Conservation (phyloP, 1,139 yeast genomes). For the Nakaseomyces uthaithaninus region DNA sequence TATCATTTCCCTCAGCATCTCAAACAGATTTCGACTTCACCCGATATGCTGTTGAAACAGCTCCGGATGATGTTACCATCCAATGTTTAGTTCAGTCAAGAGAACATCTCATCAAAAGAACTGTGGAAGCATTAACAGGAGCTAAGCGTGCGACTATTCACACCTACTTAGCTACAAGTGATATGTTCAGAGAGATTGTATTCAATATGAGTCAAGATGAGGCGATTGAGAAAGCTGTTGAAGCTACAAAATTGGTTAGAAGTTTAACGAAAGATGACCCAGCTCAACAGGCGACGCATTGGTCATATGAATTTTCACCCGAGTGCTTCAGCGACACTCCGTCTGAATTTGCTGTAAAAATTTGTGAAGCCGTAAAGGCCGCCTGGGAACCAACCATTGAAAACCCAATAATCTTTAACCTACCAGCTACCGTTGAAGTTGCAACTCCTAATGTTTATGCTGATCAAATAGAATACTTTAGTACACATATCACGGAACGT, state of each 20-base stretch:
- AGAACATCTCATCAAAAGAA: constrained; percentile 79
- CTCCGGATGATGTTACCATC: constrained; percentile 87
- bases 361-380: constrained; percentile 89
- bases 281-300: constrained; percentile 55
- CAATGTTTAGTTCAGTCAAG: constrained; percentile 91
- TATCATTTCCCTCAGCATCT: constrained; percentile 91
- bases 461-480: constrained; percentile 89
- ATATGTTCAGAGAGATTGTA: constrained; percentile 82
- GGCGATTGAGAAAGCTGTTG: constrained; percentile 71
- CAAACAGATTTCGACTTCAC: constrained; percentile 96
- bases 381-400: constrained; percentile 88
- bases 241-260: constrained; percentile 72
- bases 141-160: constrained; percentile 88
- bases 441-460: constrained; percentile 91
- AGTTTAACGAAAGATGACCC: constrained; percentile 87
- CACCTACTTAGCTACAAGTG: constrained; percentile 86
- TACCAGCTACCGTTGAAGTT: constrained; percentile 98
- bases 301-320: constrained; percentile 93
- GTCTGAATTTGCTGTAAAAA: constrained; percentile 69
- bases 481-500: constrained; percentile 68
- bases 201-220: constrained; percentile 79
- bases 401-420: constrained; percentile 83
- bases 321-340: constrained; percentile 91
- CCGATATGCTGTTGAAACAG: constrained; percentile 80
- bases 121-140: constrained; percentile 81